Evolutionary conservation across 441 rosid species (phyloP).

Genomic region (Syzygium syzygioides): DNA sequence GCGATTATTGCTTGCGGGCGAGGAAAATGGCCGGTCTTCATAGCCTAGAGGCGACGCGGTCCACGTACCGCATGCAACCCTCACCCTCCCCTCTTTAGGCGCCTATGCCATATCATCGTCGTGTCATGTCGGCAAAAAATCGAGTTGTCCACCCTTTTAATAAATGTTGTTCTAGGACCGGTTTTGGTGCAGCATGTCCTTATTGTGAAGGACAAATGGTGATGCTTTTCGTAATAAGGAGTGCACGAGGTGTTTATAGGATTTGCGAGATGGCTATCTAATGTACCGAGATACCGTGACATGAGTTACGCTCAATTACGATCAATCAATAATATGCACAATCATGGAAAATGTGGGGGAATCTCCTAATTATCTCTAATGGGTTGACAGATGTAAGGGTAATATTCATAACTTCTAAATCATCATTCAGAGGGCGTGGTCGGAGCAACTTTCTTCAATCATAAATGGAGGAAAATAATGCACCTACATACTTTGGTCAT

Average conservation of each 20-base stretch:
- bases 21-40: not conserved
- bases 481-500: not conserved
- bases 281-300: no score
- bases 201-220: not conserved
- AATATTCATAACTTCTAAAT: not conserved
- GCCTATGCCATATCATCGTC: not conserved
- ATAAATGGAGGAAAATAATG: not conserved
- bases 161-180: not conserved
- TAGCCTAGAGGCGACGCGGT: not conserved
- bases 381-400: no score
- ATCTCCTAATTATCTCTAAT: not conserved
- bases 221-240: not conserved
- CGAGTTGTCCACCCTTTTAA: no score
- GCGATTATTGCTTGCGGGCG: not conserved
- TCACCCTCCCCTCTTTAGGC: not conserved
- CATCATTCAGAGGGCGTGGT: not conserved
- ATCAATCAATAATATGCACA: not conserved
- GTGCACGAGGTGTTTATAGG: no score
- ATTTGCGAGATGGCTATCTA: fast-evolving
- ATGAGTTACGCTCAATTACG: no score
- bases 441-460: not conserved
- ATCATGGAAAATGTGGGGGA: not conserved
- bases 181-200: not conserved
- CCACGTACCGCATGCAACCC: not conserved
- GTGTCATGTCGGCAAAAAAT: not conserved